phyloP scores from a whole-genome alignment of 306 rosid species.

The Cicer bijugum region DNA sequence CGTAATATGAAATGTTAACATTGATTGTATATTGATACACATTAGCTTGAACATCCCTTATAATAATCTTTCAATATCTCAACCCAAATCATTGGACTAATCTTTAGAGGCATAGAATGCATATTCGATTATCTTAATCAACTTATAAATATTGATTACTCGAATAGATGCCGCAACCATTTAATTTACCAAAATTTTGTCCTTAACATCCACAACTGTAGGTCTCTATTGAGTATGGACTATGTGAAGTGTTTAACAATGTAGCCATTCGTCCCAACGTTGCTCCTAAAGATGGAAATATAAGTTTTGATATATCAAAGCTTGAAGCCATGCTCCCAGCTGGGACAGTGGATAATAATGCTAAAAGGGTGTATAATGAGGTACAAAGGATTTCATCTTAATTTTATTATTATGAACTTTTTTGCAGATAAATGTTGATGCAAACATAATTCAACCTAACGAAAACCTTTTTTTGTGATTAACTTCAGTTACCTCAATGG shows the following conservation, averaged over 20 bases:
- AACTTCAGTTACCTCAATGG: conserved; percentile 71
- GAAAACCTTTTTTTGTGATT: neutral
- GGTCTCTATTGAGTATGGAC: conserved; percentile 78
- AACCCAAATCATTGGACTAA: no score
- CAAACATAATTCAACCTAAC: conserved; percentile 10
- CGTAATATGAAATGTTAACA: no score
- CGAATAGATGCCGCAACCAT: neutral
- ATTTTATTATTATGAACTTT: neutral
- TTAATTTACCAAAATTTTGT: neutral
- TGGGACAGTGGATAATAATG: conserved; percentile 57
- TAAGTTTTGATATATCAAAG: conserved; percentile 63
- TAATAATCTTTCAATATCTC: no score
- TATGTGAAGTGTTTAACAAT: conserved; percentile 74
- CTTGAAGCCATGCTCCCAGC: conserved; percentile 65
- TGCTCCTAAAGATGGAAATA: conserved; percentile 68
- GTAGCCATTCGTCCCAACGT: conserved; percentile 55
- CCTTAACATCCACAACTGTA: conserved; percentile 34
- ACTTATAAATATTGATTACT: neutral
- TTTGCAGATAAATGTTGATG: neutral
- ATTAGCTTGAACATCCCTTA: no score
- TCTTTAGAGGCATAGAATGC: no score
- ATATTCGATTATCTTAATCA: neutral
- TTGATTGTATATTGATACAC: no score
- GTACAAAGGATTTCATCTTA: conserved; percentile 38
- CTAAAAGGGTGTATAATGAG: conserved; percentile 64